Evolutionary conservation across 495 filamentous ascomycete species (phyloP).

Genomic region (Penicillium robsamsonii): DNA sequence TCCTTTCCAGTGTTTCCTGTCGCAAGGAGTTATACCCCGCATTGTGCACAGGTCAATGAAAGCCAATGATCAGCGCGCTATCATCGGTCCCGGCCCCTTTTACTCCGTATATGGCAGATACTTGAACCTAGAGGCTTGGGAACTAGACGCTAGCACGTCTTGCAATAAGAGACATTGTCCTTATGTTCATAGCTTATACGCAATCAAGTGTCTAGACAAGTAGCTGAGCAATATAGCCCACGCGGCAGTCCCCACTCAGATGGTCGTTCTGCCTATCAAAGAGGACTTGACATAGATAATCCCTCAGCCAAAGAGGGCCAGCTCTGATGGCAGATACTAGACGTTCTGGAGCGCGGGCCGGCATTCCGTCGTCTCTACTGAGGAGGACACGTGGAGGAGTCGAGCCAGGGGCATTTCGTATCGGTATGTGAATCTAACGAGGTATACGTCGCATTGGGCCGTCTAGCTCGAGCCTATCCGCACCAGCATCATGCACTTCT

Average conservation of each 20-base stretch:
- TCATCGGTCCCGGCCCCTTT: conserved; percentile 14
- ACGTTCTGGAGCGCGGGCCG: conserved; percentile 18
- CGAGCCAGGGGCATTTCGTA: conserved; percentile 22
- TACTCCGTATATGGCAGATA: not conserved
- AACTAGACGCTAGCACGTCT: not conserved
- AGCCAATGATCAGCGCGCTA: conserved; percentile 12
- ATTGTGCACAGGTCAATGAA: conserved; percentile 7
- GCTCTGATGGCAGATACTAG: conserved; percentile 20
- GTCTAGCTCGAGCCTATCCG: conserved; percentile 19
- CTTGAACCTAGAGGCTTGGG: not conserved
- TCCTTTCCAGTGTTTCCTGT: not conserved
- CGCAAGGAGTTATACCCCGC: conserved; percentile 21
- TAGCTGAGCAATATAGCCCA: conserved; percentile 18
- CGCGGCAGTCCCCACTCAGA: conserved; percentile 29
- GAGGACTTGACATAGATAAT: conserved; percentile 17
- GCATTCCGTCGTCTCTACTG: conserved; percentile 23
- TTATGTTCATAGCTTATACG: not conserved
- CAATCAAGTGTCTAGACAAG: conserved; percentile 3
- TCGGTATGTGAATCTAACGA: conserved; percentile 18
- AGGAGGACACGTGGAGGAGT: conserved; percentile 24
- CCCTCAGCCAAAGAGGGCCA: conserved; percentile 18
- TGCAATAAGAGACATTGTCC: not conserved
- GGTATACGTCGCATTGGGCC: not conserved
- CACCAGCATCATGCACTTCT: conserved; percentile 25
- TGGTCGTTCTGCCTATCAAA: conserved; percentile 28